phyloP scores from a whole-genome alignment of 164 flowering plant genomes.

The Vitis labrusca region DNA sequence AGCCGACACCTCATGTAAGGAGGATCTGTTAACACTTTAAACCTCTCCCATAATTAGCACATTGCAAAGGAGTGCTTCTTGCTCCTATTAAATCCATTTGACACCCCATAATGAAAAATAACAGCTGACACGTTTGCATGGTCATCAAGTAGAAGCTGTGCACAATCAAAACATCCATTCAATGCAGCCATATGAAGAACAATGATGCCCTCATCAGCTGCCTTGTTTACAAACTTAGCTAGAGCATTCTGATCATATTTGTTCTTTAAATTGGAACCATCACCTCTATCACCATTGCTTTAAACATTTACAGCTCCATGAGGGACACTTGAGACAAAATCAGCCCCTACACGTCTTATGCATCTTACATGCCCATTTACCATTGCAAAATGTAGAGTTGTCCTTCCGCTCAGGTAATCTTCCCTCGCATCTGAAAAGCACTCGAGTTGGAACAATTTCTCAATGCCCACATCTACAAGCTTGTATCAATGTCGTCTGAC shows the following conservation, averaged over 20 bases:
- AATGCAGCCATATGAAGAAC: slow-evolving; percentile 97
- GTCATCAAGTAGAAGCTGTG: slow-evolving; percentile 83
- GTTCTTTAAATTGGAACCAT: slow-evolving; percentile 38
- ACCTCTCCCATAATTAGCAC: slow-evolving; percentile 97
- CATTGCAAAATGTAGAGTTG: slow-evolving; percentile 95
- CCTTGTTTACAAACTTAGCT: slow-evolving; percentile 83
- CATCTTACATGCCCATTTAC: slow-evolving; percentile 92
- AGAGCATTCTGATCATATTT: slow-evolving; percentile 58
- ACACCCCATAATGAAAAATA: slow-evolving; percentile 86
- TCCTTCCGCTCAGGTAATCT: slow-evolving; percentile 90
- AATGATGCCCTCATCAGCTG: slow-evolving; percentile 92
- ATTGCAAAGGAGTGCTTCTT: slow-evolving; percentile 96
- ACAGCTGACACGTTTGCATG: slow-evolving; percentile 78
- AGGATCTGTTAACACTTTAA: slow-evolving; percentile 92
- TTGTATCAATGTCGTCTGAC: slow-evolving; percentile 99
- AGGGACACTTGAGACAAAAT: slow-evolving; percentile 80
- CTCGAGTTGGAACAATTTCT: slow-evolving; percentile 94
- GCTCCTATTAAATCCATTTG: slow-evolving; percentile 94
- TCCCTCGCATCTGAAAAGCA: slow-evolving; percentile 79
- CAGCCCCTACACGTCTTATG: slow-evolving; percentile 79
- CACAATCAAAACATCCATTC: slow-evolving; percentile 90
- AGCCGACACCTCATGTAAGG: slow-evolving; percentile 86
- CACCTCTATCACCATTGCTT: slow-evolving; percentile 35
- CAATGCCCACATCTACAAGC: slow-evolving; percentile 98
- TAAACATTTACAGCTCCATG: slow-evolving; percentile 44